Conservation (phyloP, 1,284 basidiomycete species). For the Cystobasidium sp. region DNA sequence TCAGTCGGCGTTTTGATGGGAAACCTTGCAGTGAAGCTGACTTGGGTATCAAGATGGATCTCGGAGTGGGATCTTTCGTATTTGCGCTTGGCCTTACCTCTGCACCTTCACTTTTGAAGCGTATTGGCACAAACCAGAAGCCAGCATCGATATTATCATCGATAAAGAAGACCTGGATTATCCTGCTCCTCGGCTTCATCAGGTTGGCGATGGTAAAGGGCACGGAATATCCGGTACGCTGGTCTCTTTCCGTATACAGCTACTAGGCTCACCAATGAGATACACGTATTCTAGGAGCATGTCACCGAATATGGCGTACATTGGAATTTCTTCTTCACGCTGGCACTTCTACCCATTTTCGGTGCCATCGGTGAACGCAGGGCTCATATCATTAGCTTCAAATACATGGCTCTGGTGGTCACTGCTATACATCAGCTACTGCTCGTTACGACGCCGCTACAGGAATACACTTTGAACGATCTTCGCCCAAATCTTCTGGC, state of each 20-base stretch:
- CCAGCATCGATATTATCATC: conserved; percentile 52
- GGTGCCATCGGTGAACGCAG: conserved; percentile 73
- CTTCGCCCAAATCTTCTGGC: conserved; percentile 69
- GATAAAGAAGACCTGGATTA: conserved; percentile 67
- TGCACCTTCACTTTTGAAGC: conserved; percentile 66
- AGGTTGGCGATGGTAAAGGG: conserved; percentile 88
- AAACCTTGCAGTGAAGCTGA: not conserved
- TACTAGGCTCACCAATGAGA: conserved; percentile 1
- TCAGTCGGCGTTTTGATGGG: not conserved
- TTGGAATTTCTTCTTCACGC: conserved; percentile 99
- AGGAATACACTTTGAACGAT: conserved; percentile 68
- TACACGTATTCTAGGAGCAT: conserved; percentile 71
- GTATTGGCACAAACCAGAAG: conserved; percentile 23
- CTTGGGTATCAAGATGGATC: conserved; percentile 75
- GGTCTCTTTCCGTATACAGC: not conserved
- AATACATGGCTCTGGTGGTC: conserved; percentile 68
- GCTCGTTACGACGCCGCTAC: conserved; percentile 65
- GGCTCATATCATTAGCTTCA: conserved; percentile 65
- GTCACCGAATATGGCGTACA: conserved; percentile 93
- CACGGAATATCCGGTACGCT: conserved; percentile 83
- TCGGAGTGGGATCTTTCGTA: conserved; percentile 94
- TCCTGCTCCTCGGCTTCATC: conserved; percentile 74
- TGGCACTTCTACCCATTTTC: conserved; percentile 77
- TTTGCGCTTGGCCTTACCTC: conserved; percentile 92
- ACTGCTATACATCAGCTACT: conserved; percentile 74